These are phyloP conservation scores for Thielaviopsis ethacetica DNA, from an alignment of 2,329 filamentous ascomycete species.

Conservation along the genomic window DNA sequence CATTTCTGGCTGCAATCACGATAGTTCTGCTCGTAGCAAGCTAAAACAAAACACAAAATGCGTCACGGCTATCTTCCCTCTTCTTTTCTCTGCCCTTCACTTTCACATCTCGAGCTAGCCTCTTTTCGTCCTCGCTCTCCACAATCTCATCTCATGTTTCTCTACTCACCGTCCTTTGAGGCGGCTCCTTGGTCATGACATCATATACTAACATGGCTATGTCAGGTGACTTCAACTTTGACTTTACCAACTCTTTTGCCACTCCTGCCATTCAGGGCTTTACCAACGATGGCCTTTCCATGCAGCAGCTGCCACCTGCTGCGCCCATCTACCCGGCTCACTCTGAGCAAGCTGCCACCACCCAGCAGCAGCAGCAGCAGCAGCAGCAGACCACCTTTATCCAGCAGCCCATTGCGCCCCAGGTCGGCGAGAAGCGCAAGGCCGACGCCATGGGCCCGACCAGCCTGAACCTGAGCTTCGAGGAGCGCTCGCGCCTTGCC, in stretches of 20 bases:
- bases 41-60: not conserved
- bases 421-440: slow-evolving; percentile 29
- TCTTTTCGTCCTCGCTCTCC: not conserved
- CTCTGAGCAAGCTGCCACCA: slow-evolving; percentile 21
- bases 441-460: slow-evolving; percentile 23
- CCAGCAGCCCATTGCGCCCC: slow-evolving; percentile 17
- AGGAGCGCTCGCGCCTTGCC: slow-evolving; percentile 54
- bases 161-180: slow-evolving; percentile 27
- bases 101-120: not conserved
- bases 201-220: slow-evolving; percentile 6
- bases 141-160: slow-evolving; percentile 42
- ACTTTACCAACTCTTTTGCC: slow-evolving; percentile 27
- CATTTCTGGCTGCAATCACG: not conserved
- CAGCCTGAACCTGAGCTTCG: slow-evolving; percentile 37
- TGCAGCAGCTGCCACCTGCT: slow-evolving; percentile 38
- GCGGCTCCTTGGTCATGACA: slow-evolving; percentile 5
- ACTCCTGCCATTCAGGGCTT: not conserved
- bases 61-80: not conserved
- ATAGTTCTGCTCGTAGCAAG: not conserved
- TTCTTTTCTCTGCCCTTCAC: not conserved
- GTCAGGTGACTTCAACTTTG: slow-evolving; percentile 14
- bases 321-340: slow-evolving; percentile 28
- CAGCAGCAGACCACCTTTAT: slow-evolving; percentile 12
- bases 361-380: slow-evolving; percentile 15
- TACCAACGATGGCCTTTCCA: slow-evolving; percentile 16